A percentile compares a stretch with the other conserved stretches of the same genome.
Evolutionary conservation across 2,329 filamentous ascomycete species (phyloP).

Genomic region (Colletotrichum sp.): DNA sequence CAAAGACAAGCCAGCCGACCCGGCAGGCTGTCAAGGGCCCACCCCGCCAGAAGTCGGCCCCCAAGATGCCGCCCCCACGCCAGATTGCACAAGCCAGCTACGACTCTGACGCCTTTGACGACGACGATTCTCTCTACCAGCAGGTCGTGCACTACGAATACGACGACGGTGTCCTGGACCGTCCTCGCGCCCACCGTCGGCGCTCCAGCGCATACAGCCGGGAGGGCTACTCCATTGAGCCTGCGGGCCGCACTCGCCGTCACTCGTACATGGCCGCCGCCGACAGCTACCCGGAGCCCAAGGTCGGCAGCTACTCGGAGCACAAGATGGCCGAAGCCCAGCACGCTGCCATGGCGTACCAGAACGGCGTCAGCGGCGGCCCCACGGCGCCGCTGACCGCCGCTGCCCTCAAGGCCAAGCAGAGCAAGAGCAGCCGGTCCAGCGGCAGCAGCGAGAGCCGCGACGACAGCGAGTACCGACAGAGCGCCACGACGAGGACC

Average conservation of each 20-base stretch:
- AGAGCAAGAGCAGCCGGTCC: constrained; percentile 57
- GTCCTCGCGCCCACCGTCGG: constrained; percentile 33
- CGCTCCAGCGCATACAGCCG: constrained; percentile 41
- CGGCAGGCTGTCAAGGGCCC: constrained; percentile 28
- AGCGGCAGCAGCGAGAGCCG: constrained; percentile 65
- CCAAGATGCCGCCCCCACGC: constrained; percentile 23
- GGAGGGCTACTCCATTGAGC: constrained; percentile 46
- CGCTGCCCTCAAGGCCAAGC: constrained; percentile 57
- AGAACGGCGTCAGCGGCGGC: constrained; percentile 55
- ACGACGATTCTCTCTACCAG: constrained; percentile 40
- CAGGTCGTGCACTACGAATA: constrained; percentile 41
- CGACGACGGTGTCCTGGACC: constrained; percentile 36
- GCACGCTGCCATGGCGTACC: constrained; percentile 52
- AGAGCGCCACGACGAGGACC: constrained; percentile 66
- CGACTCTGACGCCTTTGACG: constrained; percentile 43
- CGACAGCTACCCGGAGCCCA: constrained; percentile 39
- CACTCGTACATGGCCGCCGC: constrained; percentile 46
- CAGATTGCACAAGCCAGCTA: constrained; percentile 31
- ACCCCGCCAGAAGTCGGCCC: constrained; percentile 18
- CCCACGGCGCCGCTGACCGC: constrained; percentile 56
- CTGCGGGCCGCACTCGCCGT: constrained; percentile 39
- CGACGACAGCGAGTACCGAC: constrained; percentile 68
- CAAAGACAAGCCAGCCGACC: constrained; percentile 28
- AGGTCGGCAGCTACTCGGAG: constrained; percentile 39
- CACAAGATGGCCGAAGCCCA: constrained; percentile 50